Base-by-base conservation (phyloP, 192 early-diverging fungal species). In the Backusella psychrophila region DNA sequence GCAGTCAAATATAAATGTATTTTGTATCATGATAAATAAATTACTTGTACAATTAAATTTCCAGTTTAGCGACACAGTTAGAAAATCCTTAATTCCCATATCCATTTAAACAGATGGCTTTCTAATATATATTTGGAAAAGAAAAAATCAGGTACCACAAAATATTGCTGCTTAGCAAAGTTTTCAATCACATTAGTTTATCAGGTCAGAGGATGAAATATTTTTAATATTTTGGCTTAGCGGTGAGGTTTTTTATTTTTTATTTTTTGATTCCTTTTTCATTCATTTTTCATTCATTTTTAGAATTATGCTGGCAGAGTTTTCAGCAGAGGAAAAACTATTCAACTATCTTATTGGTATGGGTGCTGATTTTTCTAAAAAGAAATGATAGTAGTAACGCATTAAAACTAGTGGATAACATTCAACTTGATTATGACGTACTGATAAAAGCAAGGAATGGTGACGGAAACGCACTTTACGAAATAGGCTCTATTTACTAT, bases 1-100 rank as follows among this genome's bases (percentile, higher is more conserved):
- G 68, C 78, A 5, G 67, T 44, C 1, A 72, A 78, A n/a, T 80
- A 63, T 42, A 42, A 38, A 14, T 84, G 82, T 44, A 3, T 33
- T 33, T 33, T 33, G 1, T 2, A 33, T 33, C 33, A 33, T 33
- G 2, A 33, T 33, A 33, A 33, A 33, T 33, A 33, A 33, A 33
- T 3, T 33, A 33, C 33, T 33, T 33, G 33, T 33, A 33, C 33
- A 33, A 3, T 33, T 33, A 33, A 33, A 33, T 33, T 0, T 2
- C 3, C 33, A 33, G 33, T 33, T 33, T 33, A 33, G 3, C 33
- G 33, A 3, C 33, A 33, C 33, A 33, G 2, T 3, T 33, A 33
- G 3, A 33, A 33, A 33, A 33, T 33, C 33, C 33, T 33, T 33
- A 33, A 33, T 33, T 33, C 1, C 33, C 33, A 33, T 33, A 33